Evolutionary conservation across 2,329 filamentous ascomycete genomes (phyloP), one percentile per base, ranked within the genome.

Genomic region (Aspergillus sp.): DNA sequence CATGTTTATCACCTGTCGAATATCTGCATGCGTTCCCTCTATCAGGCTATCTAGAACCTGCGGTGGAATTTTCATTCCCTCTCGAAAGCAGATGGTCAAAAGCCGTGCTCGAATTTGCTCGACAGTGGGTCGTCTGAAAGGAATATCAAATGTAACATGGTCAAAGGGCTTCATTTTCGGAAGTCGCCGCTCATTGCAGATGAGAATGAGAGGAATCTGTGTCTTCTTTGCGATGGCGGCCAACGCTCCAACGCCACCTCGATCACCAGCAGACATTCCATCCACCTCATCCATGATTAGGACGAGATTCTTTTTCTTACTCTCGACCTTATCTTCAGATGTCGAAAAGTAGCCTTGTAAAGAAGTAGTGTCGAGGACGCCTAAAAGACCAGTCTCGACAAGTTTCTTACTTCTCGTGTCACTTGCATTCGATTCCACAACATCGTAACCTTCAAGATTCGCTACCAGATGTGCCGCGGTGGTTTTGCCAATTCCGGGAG

Each of bases 101-200:
- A 99, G 91, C 21, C 95, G 87, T 35, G 91, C 93, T 53, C 93
- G 86, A 54, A 99, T 91, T 77, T 96, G 90, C 52, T 97, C 92
- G 2, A 92, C 87, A 0, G 92, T 96, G 5, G 95, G 95, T 27
- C 93, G 87, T 69, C 89, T 86, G 81, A 99, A 99, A 44, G 87
- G 87, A 62, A 99, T 78, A 63, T 98, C 93, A 68, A 85, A 93
- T 2, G 91, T 88, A 52, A 90, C 89, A 68, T 86, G 85, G 71
- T 98, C 93, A 71, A 99, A 99, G 0, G 95, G 95, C 77, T 93
- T 97, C 95, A 99, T 99, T 82, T 99, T 99, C 31, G 90, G 95
- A 61, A 93, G 79, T 64, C 84, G 87, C 65, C 95, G 89, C 71
- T 99, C 95, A 73, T 99, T 99, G 83, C 95, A 99, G 66, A 99